Evolutionary conservation across 306 rosid genomes (phyloP), one percentile per base, ranked within the genome.

Genomic region (Prunus kanzakura): DNA sequence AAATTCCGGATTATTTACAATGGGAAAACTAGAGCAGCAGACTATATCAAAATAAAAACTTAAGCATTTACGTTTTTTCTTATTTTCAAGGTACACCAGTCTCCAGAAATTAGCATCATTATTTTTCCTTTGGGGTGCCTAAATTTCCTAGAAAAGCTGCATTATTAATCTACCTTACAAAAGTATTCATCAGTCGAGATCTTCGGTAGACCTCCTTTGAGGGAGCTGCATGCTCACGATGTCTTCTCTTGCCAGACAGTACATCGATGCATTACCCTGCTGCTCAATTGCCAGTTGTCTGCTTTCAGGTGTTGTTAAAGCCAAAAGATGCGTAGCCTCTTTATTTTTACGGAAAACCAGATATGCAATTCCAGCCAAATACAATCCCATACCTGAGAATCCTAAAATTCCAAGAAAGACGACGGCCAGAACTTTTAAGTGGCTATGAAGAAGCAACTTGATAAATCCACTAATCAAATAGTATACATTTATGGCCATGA

Each of bases 171-270:
- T 71, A 51, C 22, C 23, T 72, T 25, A 23, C 46, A 57, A 38
- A 54, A 46, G 58, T 41, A 73, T 30, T 73, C 63, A 67, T 87
- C 68, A 93, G 84, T 91, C 88, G 49, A 89, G 9, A 63, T 84
- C 93, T 47, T 70, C 77, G 13, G 83, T 66, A 30, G 76, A 68
- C 64, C 86, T 88, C 86, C 89, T 92, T 54, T 88, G 91, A 76
- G 99, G 99, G 73, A 95, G 87, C 65, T 95, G 99, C 99, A 89
- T 90, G 90, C 86, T 90, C 18, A 81, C 90, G 67, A 89, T 89
- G 81, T 95, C 97, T 84, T 92, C 97, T 73, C 96, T 89, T 25
- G 87, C 91, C 32, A 84, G 87, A 66, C 52, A 46, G 72, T 81
- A 68, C 61, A 87, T 73, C 15, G 96, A 63, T 4, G 71, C 84